Conservation (phyloP, 768 basidiomycete species). For the Pulveroboletus ravenelii region DNA sequence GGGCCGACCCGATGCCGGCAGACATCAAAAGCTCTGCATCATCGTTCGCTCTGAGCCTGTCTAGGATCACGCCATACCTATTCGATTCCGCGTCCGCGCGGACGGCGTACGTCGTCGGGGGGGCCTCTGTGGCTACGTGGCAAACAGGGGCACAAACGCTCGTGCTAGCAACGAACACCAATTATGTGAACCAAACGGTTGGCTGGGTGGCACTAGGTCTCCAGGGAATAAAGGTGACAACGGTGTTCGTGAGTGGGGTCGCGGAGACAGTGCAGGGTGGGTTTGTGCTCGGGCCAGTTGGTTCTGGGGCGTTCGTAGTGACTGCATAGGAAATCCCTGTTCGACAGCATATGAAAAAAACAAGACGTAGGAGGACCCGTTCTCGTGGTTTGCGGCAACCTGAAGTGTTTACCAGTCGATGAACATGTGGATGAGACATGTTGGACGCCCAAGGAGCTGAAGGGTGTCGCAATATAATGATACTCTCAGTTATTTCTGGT, state of each 20-base stretch:
- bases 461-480: no score
- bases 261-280: constrained; percentile 1
- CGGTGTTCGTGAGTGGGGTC: constrained; percentile 16
- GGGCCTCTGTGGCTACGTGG: constrained; percentile 53
- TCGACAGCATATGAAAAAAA: no score
- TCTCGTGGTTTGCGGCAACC: no score
- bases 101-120: constrained; percentile 35
- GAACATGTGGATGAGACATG: no score
- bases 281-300: constrained; percentile 24
- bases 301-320: constrained; percentile 19
- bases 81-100: constrained; percentile 38
- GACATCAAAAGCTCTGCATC: constrained; percentile 54
- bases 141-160: constrained; percentile 35
- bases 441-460: no score
- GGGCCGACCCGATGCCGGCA: constrained; percentile 49
- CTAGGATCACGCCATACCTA: constrained; percentile 44
- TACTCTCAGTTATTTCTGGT: no score
- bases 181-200: constrained; percentile 36
- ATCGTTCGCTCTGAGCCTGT: constrained; percentile 41
- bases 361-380: no score
- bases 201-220: constrained; percentile 30
- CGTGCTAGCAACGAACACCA: constrained; percentile 49
- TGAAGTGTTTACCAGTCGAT: no score
- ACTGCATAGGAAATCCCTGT: no score
- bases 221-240: background rate